Evolutionary conservation across 768 basidiomycete species (phyloP).

Genomic region (Phylloporus sp.): DNA sequence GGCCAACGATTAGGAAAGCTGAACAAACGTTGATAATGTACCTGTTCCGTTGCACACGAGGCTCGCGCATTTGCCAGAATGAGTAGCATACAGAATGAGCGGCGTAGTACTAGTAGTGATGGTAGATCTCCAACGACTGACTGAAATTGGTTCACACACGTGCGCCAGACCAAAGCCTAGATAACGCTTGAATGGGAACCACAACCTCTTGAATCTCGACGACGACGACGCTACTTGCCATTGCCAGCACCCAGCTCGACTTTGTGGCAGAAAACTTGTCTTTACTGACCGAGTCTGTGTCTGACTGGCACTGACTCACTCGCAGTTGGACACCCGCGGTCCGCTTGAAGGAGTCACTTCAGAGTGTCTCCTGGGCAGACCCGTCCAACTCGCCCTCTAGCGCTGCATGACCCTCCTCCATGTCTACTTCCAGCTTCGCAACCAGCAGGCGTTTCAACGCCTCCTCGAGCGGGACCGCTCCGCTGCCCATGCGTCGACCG

Average conservation of each 20-base stretch:
- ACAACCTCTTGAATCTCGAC: neutral
- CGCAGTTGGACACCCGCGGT: slow-evolving; percentile 18
- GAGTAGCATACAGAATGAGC: no score
- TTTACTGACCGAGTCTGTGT: slow-evolving; percentile 5
- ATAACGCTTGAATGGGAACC: neutral
- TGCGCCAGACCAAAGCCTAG: slow-evolving; percentile 4
- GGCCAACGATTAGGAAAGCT: slow-evolving; percentile 73
- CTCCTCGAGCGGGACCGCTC: slow-evolving; percentile 54
- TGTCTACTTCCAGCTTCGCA: slow-evolving; percentile 65
- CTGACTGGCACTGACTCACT: slow-evolving; percentile 11
- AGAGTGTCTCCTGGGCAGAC: slow-evolving; percentile 22
- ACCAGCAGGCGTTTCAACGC: slow-evolving; percentile 74
- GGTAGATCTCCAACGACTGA: neutral
- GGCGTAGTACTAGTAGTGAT: no score
- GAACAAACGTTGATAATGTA: slow-evolving; percentile 62
- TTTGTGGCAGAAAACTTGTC: neutral
- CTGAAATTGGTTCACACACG: slow-evolving; percentile 12
- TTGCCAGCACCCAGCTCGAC: neutral
- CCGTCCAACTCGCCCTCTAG: slow-evolving; percentile 12
- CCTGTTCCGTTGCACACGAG: slow-evolving; percentile 7
- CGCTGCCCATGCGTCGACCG: slow-evolving; percentile 23
- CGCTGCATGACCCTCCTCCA: slow-evolving; percentile 76
- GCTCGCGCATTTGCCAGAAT: no score
- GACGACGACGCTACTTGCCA: neutral
- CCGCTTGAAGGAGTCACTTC: slow-evolving; percentile 20